Percentiles rank a stretch among this genome's conserved stretches.
These are phyloP conservation scores for Annona cherimola DNA, from an alignment of 164 flowering plant species.

Conservation along the genomic window DNA sequence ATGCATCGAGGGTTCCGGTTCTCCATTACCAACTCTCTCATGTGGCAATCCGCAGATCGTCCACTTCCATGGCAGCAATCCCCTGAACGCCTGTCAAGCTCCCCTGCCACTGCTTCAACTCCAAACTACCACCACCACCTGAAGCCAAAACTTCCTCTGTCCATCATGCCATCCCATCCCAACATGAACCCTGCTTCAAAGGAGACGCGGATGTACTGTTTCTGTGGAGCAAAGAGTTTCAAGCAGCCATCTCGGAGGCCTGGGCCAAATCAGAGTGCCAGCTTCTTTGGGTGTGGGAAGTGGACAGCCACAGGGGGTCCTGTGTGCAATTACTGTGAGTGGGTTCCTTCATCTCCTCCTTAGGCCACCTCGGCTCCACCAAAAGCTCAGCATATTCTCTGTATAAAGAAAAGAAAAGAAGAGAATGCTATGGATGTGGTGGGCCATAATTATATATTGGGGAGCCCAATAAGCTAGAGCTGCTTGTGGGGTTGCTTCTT, in stretches of 20 bases:
- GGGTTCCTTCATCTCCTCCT: conserved; percentile 41
- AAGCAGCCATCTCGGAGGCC: conserved; percentile 56
- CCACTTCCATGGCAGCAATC: conserved; percentile 34
- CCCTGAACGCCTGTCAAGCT: conserved; percentile 14
- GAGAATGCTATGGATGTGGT: not conserved
- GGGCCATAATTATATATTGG: not conserved
- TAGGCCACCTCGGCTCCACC: conserved; percentile 3
- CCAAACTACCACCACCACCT: conserved; percentile 11
- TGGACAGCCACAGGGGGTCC: conserved; percentile 78
- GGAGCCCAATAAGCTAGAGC: conserved; percentile 5
- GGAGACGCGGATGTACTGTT: conserved; percentile 37
- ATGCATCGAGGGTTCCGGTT: conserved; percentile 72
- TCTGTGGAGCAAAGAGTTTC: conserved; percentile 75
- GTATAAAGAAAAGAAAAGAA: conserved; percentile 10
- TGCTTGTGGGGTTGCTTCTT: conserved; percentile 16
- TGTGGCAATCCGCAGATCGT: conserved; percentile 44
- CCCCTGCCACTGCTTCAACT: not conserved
- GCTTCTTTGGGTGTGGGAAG: conserved; percentile 92
- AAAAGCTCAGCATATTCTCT: conserved; percentile 8
- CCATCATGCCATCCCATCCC: conserved; percentile 37
- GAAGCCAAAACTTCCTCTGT: conserved; percentile 26
- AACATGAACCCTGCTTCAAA: conserved; percentile 17
- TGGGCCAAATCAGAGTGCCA: conserved; percentile 73
- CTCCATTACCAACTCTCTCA: conserved; percentile 75
- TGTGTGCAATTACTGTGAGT: conserved; percentile 65